Base-by-base conservation (phyloP, 1,139 yeast genomes). In the Candida buenavistaensis region DNA sequence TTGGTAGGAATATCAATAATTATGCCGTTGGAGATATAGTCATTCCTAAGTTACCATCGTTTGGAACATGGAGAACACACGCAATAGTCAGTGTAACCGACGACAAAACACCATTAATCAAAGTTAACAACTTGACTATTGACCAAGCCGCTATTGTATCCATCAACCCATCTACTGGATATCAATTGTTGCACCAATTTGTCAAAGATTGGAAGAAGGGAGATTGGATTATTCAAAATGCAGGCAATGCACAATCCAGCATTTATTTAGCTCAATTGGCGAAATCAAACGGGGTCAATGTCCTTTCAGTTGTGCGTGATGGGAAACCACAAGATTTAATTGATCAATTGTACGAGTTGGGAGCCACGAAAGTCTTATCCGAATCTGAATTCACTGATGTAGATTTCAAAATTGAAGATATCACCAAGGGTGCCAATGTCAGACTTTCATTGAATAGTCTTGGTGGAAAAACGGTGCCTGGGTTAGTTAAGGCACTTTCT, bases 331-430 rank as follows among this genome's bases (percentile, higher is more conserved):
- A 55, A 15, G 49, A 48, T 19, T 55, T 49, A 13, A 41, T 57
- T 23, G 43, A 44, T 9, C 54, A 54, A 32, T 52, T 64, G 38
- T 39, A 44, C 21, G 45, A 35, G 1, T 47, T 58, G 11, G 68
- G 68, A 2, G 69, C 67, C 11, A 58, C 66, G 20, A 48, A 54
- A 35, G 64, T 64, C 11, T 45, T 64, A 16, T 44, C 54, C 4
- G 68, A 62, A 31, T 52, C 51, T 32, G 82, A 89, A 53, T 78
- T 82, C 45, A 72, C 70, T 37, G 80, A 82, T 46, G 74, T 76
- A 41, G 77, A 73, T 12, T 82, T 80, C 48, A 40, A 39, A 28
- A 41, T 41, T 13, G 23, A 30, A 2, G 75, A 82, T 52, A 68
- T 74, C 33, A 75, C 77, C 8, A 55, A 70, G 14, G 37, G 52